Evolutionary conservation across 2,329 filamentous ascomycete genomes (phyloP), one percentile per base, ranked within the genome.

Genomic region (Paracorniculantispora psalliotae): DNA sequence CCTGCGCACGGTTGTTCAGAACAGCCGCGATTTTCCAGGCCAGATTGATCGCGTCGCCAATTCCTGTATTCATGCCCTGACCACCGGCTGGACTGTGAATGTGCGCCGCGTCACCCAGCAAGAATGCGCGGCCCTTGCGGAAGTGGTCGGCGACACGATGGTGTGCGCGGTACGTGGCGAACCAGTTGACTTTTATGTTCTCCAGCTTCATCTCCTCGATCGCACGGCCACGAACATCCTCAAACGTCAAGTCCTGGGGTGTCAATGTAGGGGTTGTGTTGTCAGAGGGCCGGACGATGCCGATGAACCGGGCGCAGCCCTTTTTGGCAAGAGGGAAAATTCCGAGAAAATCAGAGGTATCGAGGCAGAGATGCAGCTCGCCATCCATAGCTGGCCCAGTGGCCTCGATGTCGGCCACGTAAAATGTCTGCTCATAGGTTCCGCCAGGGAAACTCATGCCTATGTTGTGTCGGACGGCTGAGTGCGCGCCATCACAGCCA

Each of bases 21-120:
- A 68, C 66, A 6, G 64, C 62, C 3, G 66, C 71, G 1, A 74
- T 63, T 53, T 73, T 73, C 71, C 72, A 74, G 3, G 65, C 71
- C 0, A 74, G 57, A 52, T 73, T 70, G 28, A 71, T 63, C 15
- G 69, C 66, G 55, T 74, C 72, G 4, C 70, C 69, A 3, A 73
- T 68, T 1, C 69, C 71, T 1, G 68, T 72, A 61, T 75, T 75
- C 69, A 74, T 71, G 1, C 72, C 72, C 54, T 74, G 71, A 0
- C 71, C 72, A 8, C 72, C 72, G 17, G 65, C 67, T 0, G 72
- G 72, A 19, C 65, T 68, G 57, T 73, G 71, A 4, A 71, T 67
- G 44, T 75, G 72, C 8, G 72, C 72, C 4, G 72, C 68, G 59
- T 75, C 72, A 21, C 72, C 72, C 6, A 71, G 66, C 2, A 71